Conservation (phyloP, 179 eudicot genomes). For the Monotropa hypopitys region DNA sequence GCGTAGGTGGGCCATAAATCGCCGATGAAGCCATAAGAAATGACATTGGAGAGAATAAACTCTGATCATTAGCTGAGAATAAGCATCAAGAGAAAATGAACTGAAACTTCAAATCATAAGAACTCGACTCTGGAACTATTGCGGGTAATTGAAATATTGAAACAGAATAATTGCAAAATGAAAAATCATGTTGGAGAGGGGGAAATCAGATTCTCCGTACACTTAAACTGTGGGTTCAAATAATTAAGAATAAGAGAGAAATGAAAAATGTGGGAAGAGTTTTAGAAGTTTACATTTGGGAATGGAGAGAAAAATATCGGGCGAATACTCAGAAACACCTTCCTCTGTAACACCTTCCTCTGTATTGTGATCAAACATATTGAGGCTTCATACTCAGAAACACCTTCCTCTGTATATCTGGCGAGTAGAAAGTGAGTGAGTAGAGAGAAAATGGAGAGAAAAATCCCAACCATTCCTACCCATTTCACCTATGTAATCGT, state of each 20-base stretch:
- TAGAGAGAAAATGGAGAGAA: slow-evolving; percentile 66
- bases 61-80: no score
- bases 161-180: background rate
- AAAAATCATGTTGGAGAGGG: background rate
- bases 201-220: background rate
- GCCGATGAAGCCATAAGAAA: no score
- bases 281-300: slow-evolving; percentile 35
- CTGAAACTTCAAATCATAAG: background rate
- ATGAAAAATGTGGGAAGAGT: slow-evolving; percentile 15
- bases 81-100: background rate
- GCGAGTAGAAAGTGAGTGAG: slow-evolving; percentile 63
- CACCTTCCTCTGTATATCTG: slow-evolving; percentile 40
- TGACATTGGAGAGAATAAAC: background rate
- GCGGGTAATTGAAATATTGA: background rate
- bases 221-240: background rate
- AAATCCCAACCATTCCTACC: slow-evolving; percentile 57
- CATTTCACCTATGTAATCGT: slow-evolving; percentile 66
- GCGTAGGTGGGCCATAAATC: no score
- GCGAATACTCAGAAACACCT: slow-evolving; percentile 42
- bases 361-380: no score
- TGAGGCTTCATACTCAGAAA: slow-evolving; percentile 33
- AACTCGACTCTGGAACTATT: background rate
- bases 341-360: slow-evolving; percentile 31
- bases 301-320: slow-evolving; percentile 70
- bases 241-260: background rate